Percentiles rank a stretch among this genome's conserved stretches.
Conservation (phyloP, 257 asterid genomes). For the Ilex aquifolium region DNA sequence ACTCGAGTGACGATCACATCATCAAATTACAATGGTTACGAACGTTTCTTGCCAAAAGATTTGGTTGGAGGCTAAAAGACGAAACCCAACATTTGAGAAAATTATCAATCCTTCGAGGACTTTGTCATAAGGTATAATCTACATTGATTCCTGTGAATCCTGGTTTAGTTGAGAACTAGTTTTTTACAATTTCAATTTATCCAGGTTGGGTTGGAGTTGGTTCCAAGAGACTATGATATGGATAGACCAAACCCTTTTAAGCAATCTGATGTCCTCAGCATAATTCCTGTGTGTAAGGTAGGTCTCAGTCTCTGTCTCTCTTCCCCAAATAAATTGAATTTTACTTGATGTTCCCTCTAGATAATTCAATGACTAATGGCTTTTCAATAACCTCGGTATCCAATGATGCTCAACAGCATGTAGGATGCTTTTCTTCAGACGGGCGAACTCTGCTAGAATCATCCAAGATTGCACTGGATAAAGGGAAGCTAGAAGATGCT, state of each 20-base stretch:
- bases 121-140: conserved; percentile 80
- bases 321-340: conserved; percentile 2
- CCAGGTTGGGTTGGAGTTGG: conserved; percentile 91
- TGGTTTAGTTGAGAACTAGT: conserved; percentile 19
- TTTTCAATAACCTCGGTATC: conserved; percentile 13
- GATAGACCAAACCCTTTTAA: conserved; percentile 75
- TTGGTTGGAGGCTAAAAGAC: conserved; percentile 72
- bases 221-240: conserved; percentile 85
- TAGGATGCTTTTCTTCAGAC: conserved; percentile 93
- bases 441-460: conserved; percentile 91
- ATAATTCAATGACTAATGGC: conserved; percentile 5
- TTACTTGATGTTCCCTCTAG: background rate
- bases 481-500: conserved; percentile 98
- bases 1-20: conserved; percentile 25
- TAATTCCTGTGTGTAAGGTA: conserved; percentile 93
- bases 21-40: conserved; percentile 73
- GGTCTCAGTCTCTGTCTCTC: conserved; percentile 13
- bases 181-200: conserved; percentile 8
- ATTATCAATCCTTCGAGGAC: conserved; percentile 84
- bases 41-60: conserved; percentile 57
- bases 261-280: conserved; percentile 69
- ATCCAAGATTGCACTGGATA: conserved; percentile 93
- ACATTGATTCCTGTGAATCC: conserved; percentile 14
- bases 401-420: conserved; percentile 56
- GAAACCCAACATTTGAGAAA: conserved; percentile 71